Evolutionary conservation across 805 yeast species (phyloP).

Genomic region (Kluyveromyces lactis): DNA sequence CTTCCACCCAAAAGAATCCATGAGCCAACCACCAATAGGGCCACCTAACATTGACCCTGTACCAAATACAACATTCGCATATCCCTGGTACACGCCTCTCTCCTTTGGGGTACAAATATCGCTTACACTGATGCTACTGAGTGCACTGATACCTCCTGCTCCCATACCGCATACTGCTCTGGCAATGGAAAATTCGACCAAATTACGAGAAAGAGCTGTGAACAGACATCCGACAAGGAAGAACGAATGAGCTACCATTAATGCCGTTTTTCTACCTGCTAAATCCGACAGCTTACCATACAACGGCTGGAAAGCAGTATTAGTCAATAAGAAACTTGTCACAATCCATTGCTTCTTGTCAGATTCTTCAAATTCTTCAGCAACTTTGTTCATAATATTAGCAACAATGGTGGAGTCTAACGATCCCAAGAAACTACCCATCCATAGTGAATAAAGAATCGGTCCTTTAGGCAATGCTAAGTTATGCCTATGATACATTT

Average conservation of each 20-base stretch:
- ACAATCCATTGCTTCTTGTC: constrained; percentile 56
- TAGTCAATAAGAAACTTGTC: constrained; percentile 52
- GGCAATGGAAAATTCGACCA: constrained; percentile 39
- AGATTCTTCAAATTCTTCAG: constrained; percentile 41
- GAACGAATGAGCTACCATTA: constrained; percentile 33
- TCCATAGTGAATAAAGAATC: constrained; percentile 34
- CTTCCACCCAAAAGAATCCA: constrained; percentile 60
- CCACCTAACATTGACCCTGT: constrained; percentile 71
- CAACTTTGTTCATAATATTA: constrained; percentile 39
- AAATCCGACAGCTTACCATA: constrained; percentile 54
- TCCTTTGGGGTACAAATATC: constrained; percentile 71
- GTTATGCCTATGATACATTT: constrained; percentile 21
- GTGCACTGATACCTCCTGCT: constrained; percentile 79
- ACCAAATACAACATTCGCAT: constrained; percentile 69
- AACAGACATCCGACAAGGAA: constrained; percentile 41
- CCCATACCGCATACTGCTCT: constrained; percentile 79
- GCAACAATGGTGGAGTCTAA: constrained; percentile 42
- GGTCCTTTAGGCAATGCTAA: constrained; percentile 23
- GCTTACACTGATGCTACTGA: constrained; percentile 66
- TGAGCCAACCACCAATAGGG: constrained; percentile 50
- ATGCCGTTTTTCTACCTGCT: constrained; percentile 40
- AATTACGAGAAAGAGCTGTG: constrained; percentile 30
- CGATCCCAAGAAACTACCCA: constrained; percentile 39
- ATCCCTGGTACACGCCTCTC: constrained; percentile 76
- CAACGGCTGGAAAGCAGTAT: constrained; percentile 59